Base-by-base conservation (phyloP, 2,329 filamentous ascomycete species). In the Penicillium sp. region DNA sequence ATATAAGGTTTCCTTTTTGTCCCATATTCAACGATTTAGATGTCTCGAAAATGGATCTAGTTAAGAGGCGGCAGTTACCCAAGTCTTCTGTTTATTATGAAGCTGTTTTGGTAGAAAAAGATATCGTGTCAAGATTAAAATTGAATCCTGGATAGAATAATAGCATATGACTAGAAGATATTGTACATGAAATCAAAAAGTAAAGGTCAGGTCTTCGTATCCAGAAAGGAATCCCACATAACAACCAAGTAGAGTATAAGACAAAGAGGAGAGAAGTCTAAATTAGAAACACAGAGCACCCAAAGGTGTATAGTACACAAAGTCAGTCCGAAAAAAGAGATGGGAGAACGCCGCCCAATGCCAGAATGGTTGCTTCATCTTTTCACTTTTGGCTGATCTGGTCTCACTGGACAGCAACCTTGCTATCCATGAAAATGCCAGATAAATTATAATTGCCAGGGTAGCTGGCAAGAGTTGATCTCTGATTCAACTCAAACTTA, bases 341-440 rank as follows among this genome's bases (percentile, higher is more conserved):
- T 25, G 31, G 39, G 31, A 59, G 49, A 68, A 70, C 68, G 68
- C 68, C 67, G 61, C 58, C 66, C 66, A 59, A 70, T 70, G 68
- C 68, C 58, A 66, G 50, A 55, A 63, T 59, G 54, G 57, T 58
- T 58, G 49, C 53, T 54, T 55, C 60, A 35, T 55, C 31, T 58
- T 60, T 59, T 58, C 60, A 50, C 54, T 58, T 53, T 57, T 53
- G 53, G 35, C 31, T 48, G 31, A 48, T 53, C 38, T 45, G 36
- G 21, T 25, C 10, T 41, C 49, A 53, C 29, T 13, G 6, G 27
- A 39, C 10, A 21, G 41, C 33, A 52, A 12, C 27, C 17, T 50
- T 56, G 54, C 29, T n/a, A 12, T 29, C 39, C 23, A 25, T 38
- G n/a, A 17, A 29, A 21, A 23, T 13, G 25, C 49, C 49, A 57